Evolutionary conservation across 306 rosid genomes (phyloP), one percentile per base, ranked within the genome.

Genomic region (Begonia fuchsioides): DNA sequence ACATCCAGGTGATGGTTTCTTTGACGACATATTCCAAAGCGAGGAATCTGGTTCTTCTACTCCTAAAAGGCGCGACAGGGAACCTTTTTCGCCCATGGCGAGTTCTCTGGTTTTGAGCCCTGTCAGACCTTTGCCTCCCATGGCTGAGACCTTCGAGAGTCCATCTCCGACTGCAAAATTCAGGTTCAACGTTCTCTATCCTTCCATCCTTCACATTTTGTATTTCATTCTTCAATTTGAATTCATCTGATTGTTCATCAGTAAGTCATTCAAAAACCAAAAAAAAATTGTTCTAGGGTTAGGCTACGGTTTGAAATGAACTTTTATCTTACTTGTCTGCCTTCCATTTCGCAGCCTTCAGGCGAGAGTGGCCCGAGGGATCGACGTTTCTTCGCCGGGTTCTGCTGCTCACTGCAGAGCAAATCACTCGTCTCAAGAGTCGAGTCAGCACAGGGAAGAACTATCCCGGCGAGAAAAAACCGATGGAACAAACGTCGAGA

Each of bases 1-100:
- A 43, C 15, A 52, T 20, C 40, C 65, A 13, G 75, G 73, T 65
- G 56, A 65, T 10, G 72, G 75, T 47, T 92, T 92, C 71, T 92
- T 60, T 16, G 78, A 79, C 47, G 98, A 92, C 72, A 92, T 92
- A 12, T 92, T 92, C 55, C 72, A 83, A 43, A 81, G 79, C 12
- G 86, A 75, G 3, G 76, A 66, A 3, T 64, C 82, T 3, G 59
- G 12, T 16, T 57, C 46, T 73, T 69, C 84, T 6, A 72, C 87
- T 10, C 94, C 94, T 1, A 62, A 63, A 58, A 70, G 60, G 65
- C 65, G 39, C 38, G 79, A 68, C 9, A 54, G 67, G 2, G 68
- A 63, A 38, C 47, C 59, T 13, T 63, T 48, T 47, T 50, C 80
- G 32, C 44, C 62, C 5, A 44, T 55, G 0, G 61, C 76, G 18